phyloP scores from a whole-genome alignment of 352 stramenopile genomes.

The Thalassiosira mediterranea region DNA sequence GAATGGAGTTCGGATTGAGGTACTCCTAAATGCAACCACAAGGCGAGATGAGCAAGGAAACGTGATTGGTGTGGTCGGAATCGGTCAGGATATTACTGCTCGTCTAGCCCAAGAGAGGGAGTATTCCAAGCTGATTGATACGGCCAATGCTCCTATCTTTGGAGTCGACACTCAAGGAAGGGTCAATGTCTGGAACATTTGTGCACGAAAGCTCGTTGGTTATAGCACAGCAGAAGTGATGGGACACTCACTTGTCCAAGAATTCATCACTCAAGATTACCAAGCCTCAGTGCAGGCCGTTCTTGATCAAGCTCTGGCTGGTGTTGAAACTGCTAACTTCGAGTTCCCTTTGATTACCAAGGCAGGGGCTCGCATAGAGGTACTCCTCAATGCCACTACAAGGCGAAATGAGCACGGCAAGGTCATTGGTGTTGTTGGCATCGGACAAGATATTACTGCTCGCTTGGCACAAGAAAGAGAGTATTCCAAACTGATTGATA shows the following conservation, averaged over 20 bases:
- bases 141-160: constrained; percentile 68
- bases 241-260: constrained; percentile 84
- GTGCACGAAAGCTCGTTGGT: constrained; percentile 87
- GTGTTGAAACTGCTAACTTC: constrained; percentile 65
- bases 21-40: constrained; percentile 49
- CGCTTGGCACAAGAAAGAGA: constrained; percentile 77
- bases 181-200: constrained; percentile 70
- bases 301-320: constrained; percentile 38
- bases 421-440: constrained; percentile 83
- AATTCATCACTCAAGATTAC: constrained; percentile 84
- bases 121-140: constrained; percentile 78
- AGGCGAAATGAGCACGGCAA: constrained; percentile 89
- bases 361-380: constrained; percentile 22
- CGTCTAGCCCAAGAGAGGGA: constrained; percentile 86
- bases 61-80: constrained; percentile 89
- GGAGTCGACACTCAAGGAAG: background rate
- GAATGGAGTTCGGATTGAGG: constrained; percentile 21
- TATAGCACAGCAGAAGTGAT: constrained; percentile 80
- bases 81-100: constrained; percentile 90
- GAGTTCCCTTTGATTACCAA: constrained; percentile 84
- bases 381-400: constrained; percentile 42
- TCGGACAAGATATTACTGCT: constrained; percentile 89
- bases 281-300: constrained; percentile 63
- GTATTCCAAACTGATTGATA: constrained; percentile 78
- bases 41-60: constrained; percentile 89